Percentiles rank a stretch among this genome's conserved stretches.
These are phyloP conservation scores for Pleurotus salmoneostramineus DNA, from an alignment of 768 basidiomycete genomes.

Conservation along the genomic window DNA sequence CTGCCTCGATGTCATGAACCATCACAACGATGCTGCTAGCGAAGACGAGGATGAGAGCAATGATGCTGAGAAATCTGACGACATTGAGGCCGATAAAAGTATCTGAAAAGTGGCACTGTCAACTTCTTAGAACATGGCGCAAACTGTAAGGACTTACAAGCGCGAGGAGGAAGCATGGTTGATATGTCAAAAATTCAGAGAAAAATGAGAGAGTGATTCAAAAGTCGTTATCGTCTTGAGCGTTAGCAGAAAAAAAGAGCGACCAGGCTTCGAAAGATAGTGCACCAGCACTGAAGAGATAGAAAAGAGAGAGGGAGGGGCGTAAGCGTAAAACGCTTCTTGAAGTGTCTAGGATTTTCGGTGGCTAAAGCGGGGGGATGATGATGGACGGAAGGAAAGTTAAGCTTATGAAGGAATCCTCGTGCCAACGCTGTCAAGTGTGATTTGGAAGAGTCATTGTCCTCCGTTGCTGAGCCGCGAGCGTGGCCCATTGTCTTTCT, in stretches of 20 bases:
- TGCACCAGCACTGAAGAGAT: conserved; percentile 11
- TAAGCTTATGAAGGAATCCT: background rate
- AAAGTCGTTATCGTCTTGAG: background rate
- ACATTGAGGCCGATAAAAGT: conserved; percentile 75
- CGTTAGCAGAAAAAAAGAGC: background rate
- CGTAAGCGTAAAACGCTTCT: background rate
- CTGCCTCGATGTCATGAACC: conserved; percentile 72
- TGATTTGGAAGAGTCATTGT: conserved; percentile 5
- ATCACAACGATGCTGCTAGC: conserved; percentile 70
- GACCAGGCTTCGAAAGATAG: conserved; percentile 4
- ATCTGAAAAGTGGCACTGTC: conserved; percentile 20
- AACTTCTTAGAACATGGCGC: background rate
- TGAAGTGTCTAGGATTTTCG: background rate
- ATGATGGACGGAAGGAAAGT: background rate
- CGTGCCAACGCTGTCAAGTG: background rate
- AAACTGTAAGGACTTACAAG: conserved; percentile 4
- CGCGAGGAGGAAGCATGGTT: conserved; percentile 11
- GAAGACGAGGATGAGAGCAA: conserved; percentile 79
- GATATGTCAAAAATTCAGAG: background rate
- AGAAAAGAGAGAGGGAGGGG: background rate
- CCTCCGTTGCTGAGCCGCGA: conserved; percentile 5
- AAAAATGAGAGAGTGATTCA: background rate
- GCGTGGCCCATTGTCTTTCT: conserved; percentile 6
- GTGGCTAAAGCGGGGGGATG: background rate
- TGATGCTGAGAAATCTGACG: conserved; percentile 70